A percentile compares a stretch with the other conserved stretches of the same genome.
Evolutionary conservation across 192 early-diverging fungal species (phyloP).

Genomic region (Glomus cerebriforme): DNA sequence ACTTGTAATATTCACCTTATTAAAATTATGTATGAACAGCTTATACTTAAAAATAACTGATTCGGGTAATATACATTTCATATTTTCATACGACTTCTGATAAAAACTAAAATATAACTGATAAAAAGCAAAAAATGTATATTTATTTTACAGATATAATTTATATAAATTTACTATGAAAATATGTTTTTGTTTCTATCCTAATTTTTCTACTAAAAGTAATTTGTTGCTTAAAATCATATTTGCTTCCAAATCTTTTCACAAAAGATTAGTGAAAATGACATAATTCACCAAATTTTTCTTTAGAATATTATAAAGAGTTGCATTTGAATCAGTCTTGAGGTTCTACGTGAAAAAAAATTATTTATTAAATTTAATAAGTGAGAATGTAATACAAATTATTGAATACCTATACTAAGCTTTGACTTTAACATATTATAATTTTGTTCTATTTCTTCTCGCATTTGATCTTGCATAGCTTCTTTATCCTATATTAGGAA

Average conservation of each 20-base stretch:
- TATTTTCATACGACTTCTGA: background rate
- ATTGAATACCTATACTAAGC: slow-evolving; percentile 3
- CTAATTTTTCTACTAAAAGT: background rate
- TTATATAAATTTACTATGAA: background rate
- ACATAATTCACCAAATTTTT: background rate
- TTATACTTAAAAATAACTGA: background rate
- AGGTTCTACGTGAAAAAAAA: background rate
- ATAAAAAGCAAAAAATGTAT: background rate
- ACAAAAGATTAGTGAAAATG: background rate
- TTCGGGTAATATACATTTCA: slow-evolving; percentile 1
- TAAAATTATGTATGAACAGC: background rate
- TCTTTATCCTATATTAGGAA: slow-evolving; percentile 4
- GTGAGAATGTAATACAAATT: background rate
- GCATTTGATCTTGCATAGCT: background rate
- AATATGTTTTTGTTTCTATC: background rate
- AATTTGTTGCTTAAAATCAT: background rate
- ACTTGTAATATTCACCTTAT: background rate
- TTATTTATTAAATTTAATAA: background rate
- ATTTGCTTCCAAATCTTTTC: background rate
- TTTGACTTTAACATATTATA: slow-evolving; percentile 4
- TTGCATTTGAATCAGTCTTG: background rate
- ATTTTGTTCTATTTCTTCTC: slow-evolving; percentile 17
- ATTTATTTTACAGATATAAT: background rate
- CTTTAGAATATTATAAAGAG: background rate
- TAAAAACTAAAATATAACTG: background rate